Percentiles rank a stretch among this genome's conserved stretches.
phyloP scores from a whole-genome alignment of 331 rosid species.

The Cydonia oblonga region DNA sequence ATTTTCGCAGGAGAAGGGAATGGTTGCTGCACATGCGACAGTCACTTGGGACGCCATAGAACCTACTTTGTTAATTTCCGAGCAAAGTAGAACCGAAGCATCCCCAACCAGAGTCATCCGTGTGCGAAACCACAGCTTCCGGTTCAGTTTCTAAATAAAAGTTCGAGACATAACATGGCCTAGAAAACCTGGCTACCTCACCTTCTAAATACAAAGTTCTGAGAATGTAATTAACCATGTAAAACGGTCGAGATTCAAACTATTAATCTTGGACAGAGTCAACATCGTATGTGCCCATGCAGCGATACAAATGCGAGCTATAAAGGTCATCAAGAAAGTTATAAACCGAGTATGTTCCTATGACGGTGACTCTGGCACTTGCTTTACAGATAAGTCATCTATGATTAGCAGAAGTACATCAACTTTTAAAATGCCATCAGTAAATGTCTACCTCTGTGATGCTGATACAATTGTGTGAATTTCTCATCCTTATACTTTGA shows the following conservation, averaged over 20 bases:
- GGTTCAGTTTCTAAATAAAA: no score
- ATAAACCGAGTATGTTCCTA: neutral
- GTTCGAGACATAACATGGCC: no score
- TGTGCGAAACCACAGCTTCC: no score
- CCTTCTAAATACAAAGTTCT: neutral
- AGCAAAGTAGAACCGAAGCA: no score
- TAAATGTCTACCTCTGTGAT: constrained; percentile 11
- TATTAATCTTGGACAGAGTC: neutral
- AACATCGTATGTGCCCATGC: neutral
- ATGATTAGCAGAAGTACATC: constrained; percentile 15
- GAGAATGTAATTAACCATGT: neutral
- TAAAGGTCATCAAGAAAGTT: neutral
- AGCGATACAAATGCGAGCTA: neutral
- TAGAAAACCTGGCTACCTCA: no score
- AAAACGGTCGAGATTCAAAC: neutral
- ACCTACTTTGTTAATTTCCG: no score
- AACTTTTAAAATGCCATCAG: constrained; percentile 14
- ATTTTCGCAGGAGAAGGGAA: no score
- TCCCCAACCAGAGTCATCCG: no score
- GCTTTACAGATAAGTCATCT: constrained; percentile 13
- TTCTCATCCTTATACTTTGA: constrained; percentile 21
- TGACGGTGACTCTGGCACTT: constrained; percentile 2
- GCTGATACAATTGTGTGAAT: constrained; percentile 11
- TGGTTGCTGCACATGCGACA: no score
- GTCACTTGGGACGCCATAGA: no score